These are phyloP conservation scores for Ogataea hybrid DNA, from an alignment of 1,139 yeast genomes.

Conservation along the genomic window DNA sequence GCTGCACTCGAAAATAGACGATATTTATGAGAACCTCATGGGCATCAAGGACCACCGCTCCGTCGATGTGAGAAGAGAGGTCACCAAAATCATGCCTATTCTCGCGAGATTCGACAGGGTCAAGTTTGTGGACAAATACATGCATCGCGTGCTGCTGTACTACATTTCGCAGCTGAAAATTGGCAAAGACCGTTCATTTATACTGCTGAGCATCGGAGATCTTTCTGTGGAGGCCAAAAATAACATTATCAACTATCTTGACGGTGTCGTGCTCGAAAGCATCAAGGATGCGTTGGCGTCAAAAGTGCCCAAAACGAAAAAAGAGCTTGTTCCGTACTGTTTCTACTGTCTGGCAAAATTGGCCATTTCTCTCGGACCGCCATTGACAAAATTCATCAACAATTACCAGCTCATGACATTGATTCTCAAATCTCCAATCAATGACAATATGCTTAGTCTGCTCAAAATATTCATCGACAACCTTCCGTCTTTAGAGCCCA, in stretches of 20 bases:
- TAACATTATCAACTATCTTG: slow-evolving; percentile 84
- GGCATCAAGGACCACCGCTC: slow-evolving; percentile 77
- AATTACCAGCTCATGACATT: slow-evolving; percentile 71
- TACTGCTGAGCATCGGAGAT: slow-evolving; percentile 81
- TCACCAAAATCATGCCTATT: slow-evolving; percentile 77
- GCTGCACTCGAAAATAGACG: slow-evolving; percentile 69
- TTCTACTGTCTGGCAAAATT: slow-evolving; percentile 87
- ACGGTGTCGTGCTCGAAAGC: slow-evolving; percentile 73
- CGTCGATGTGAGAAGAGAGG: slow-evolving; percentile 74
- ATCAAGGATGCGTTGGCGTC: slow-evolving; percentile 79
- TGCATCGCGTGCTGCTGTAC: slow-evolving; percentile 77
- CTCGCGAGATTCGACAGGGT: slow-evolving; percentile 77
- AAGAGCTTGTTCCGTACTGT: slow-evolving; percentile 81
- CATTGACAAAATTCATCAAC: slow-evolving; percentile 83
- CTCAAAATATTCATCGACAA: slow-evolving; percentile 63
- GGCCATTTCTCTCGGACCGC: slow-evolving; percentile 93
- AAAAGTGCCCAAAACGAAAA: slow-evolving; percentile 58
- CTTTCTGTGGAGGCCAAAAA: slow-evolving; percentile 83
- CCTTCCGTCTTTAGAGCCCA: slow-evolving; percentile 76
- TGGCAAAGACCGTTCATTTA: slow-evolving; percentile 68
- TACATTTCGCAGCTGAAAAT: slow-evolving; percentile 77
- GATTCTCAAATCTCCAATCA: slow-evolving; percentile 79
- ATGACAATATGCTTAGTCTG: slow-evolving; percentile 76
- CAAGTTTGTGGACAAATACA: slow-evolving; percentile 74
- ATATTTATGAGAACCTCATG: slow-evolving; percentile 73